Base-by-base conservation (phyloP, 2,329 filamentous ascomycete genomes). In the Alternaria triticimaculans region DNA sequence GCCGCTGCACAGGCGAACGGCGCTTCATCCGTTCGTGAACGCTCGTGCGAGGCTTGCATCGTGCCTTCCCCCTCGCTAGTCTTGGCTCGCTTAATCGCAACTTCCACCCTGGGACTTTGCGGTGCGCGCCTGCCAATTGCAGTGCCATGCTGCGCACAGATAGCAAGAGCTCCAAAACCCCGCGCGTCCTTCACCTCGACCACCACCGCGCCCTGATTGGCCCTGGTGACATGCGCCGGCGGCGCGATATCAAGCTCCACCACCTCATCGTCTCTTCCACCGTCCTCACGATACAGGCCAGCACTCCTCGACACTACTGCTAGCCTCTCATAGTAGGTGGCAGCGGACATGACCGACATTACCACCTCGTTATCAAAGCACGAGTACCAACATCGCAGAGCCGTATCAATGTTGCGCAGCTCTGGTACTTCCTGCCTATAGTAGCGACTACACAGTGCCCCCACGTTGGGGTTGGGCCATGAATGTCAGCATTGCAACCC, bases 31-130 rank as follows among this genome's bases (percentile, higher is more conserved):
- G 55, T 56, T 43, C 37, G 26, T 45, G 46, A 58, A 58, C 54
- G 55, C 55, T 62, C 46, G 46, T 58, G 59, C 55, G 26, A 57
- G 54, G 37, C 59, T 48, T 61, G 53, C 53, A 33, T 41, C 28
- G 30, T 37, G 26, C 46, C 21, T 33, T 33, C 33, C 33, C 43
- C 48, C 15, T 63, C 26, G 43, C 55, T 43, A 30, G 30, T 23
- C 44, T 60, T 60, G 61, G 57, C 56, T 63, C 56, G 61, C 61
- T 63, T 63, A 63, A 46, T 43, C 50, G 56, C 61, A 55, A 15
- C 57, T 51, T 63, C 56, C 50, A 46, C 25, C 45, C 49, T 55
- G 21, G 20, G 30, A 18, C 41, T 9, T 21, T 28, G 60, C 43
- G n/a, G 54, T 25, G 20, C n/a, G 60, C 33, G 56, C 60, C 60